Evolutionary conservation across 116 monocot species (phyloP).

Genomic region (Phalaenopsis hybrid): DNA sequence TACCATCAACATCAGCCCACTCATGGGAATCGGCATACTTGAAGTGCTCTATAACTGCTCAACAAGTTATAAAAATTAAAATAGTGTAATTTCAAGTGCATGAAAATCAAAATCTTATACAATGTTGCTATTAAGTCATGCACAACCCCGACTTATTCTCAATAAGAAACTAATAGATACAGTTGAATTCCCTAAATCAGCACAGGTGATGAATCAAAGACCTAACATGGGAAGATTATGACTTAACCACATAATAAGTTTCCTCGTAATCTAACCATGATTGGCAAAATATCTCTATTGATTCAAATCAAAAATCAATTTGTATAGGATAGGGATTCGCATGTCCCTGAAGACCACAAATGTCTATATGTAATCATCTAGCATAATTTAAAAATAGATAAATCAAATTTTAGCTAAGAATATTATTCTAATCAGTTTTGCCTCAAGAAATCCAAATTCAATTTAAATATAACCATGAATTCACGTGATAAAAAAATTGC

Average conservation of each 20-base stretch:
- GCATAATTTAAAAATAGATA: background rate
- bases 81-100: background rate
- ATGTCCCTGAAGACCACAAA: background rate
- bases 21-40: conserved; percentile 90
- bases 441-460: background rate
- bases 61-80: conserved; percentile 2
- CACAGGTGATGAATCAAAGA: background rate
- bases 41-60: conserved; percentile 74
- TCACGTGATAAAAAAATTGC: background rate
- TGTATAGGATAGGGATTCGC: background rate
- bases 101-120: background rate
- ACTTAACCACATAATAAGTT: background rate
- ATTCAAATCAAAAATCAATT: background rate
- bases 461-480: background rate
- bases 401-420: background rate
- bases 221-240: background rate
- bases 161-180: background rate
- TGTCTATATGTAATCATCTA: background rate
- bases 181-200: background rate
- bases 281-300: background rate
- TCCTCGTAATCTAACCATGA: background rate
- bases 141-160: background rate
- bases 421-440: background rate
- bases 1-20: conserved; percentile 82
- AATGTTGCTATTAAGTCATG: background rate